Base-by-base conservation (phyloP, 345 rosid species). In the Rhodamnia argentea region DNA sequence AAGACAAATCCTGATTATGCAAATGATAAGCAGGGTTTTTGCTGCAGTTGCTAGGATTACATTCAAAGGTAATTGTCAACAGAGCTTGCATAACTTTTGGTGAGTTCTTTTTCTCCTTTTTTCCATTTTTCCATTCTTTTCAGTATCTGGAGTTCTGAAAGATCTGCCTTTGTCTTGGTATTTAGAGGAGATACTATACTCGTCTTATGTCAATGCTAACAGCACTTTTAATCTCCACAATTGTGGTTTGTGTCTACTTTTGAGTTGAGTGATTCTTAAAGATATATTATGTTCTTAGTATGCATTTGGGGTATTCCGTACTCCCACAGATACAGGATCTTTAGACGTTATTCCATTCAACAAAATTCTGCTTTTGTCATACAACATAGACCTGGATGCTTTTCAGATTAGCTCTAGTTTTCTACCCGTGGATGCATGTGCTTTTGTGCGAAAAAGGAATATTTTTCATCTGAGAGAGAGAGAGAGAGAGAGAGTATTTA, bases 41-140 rank as follows among this genome's bases (percentile, higher is more conserved):
- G 95, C 98, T 85, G 96, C 95, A 83, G 84, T 92, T 89, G 99
- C 96, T 56, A 92, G 88, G 90, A 96, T 97, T 82, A 95, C 97
- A 85, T 96, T 95, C 89, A 96, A 93, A 92, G 97, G 98, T 82
- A 96, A 93, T 85, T 90, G 96, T 86, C 98, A 92, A 88, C 95
- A 92, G 90, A 94, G 98, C 83, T 88, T 96, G 95, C 98, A 93
- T 90, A 93, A 94, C 87, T 95, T 96, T 91, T 96, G 98, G 99
- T 96, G 95, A 84, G 87, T 58, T n/a, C 76, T 64, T 29, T 29
- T 64, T 29, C 11, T 64, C 20, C 11, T 9, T 64, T 62, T 29
- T 62, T 16, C 23, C 37, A 32, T 64, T 64, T 64, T 64, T 15
- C 23, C 12, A 2, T 29, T 64, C 12, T 64, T 60, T 60, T 64